phyloP scores from a whole-genome alignment of 2,329 filamentous ascomycete genomes.

The Calycina herbarum region DNA sequence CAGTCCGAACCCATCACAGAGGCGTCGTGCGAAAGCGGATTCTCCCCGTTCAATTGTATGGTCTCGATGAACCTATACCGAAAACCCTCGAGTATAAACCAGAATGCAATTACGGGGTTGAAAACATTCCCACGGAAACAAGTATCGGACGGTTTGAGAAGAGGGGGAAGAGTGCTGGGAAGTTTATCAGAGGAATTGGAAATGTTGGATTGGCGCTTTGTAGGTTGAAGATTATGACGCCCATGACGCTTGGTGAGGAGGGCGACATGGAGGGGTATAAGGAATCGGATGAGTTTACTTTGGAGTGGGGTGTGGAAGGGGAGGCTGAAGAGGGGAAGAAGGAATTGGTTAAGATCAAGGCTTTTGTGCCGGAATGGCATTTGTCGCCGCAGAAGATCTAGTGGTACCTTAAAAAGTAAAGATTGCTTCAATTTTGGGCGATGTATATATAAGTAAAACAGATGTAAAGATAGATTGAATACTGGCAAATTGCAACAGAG shows the following conservation, averaged over 20 bases:
- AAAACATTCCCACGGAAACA: slow-evolving; percentile 41
- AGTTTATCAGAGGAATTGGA: slow-evolving; percentile 75
- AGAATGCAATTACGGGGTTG: slow-evolving; percentile 30
- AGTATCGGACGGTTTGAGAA: slow-evolving; percentile 53
- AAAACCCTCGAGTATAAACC: slow-evolving; percentile 50
- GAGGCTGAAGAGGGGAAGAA: neutral
- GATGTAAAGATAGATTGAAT: too few species aligned
- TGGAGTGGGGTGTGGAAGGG: neutral
- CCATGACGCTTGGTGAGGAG: neutral
- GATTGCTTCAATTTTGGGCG: too few species aligned
- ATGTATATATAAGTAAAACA: too few species aligned
- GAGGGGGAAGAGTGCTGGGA: slow-evolving; percentile 73
- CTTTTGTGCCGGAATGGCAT: slow-evolving; percentile 6
- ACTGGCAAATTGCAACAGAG: too few species aligned
- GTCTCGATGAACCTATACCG: slow-evolving; percentile 42
- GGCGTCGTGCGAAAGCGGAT: slow-evolving; percentile 91
- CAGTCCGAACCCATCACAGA: slow-evolving; percentile 90
- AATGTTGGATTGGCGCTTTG: slow-evolving; percentile 88
- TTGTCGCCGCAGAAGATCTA: neutral
- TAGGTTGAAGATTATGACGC: slow-evolving; percentile 69
- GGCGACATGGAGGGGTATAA: neutral
- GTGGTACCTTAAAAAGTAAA: neutral
- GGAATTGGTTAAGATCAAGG: neutral
- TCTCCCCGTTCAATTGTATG: slow-evolving; percentile 75
- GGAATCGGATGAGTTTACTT: neutral